Base-by-base conservation (phyloP, 1,284 basidiomycete genomes). In the Tylopilus orsonianus region DNA sequence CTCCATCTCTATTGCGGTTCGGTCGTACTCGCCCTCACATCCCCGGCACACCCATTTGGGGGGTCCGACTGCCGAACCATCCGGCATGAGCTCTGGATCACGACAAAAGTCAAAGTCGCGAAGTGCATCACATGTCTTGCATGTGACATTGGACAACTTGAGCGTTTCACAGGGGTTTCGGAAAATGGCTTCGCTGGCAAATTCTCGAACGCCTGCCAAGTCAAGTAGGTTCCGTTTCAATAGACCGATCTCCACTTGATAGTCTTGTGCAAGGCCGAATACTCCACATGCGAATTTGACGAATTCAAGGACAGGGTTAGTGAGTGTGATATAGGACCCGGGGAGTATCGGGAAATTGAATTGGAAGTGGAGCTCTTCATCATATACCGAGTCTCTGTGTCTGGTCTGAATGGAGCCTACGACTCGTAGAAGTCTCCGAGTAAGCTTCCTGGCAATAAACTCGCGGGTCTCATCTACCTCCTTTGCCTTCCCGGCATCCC, bases 61-160 rank as follows among this genome's bases (percentile, higher is more conserved):
- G 19, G 71, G 55, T 20, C 62, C 70, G 8, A 75, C 65, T 19
- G 76, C 72, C 32, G 72, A 67, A 26, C 76, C 64, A 56, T 75
- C 74, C 0, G 90, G 87, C 42, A 93, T 74, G 35, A 97, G 78
- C 54, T 94, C 91, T 6, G 85, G 78, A 67, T 97, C 95, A n/a
- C 95, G 82, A 65, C 94, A 97, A 56, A 98, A 87, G 66, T 99
- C 96, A 56, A 99, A 90, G 66, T 95, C 93, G 16, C 91, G 83
- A 51, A 96, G 80, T 19, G 80, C 75, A 67, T 95, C 95, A 72
- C 97, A 99, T 61, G 88, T 83, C 45, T 80, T 82, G 68, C 97
- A 99, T 22, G 95, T 90, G 22, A 98, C 89, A 65, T 92, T 91
- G 20, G 86, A 78, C 22, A 98, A 71, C 56, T 88, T 87, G 53